Conservation (phyloP, 441 rosid species). For the Populus hybrid region DNA sequence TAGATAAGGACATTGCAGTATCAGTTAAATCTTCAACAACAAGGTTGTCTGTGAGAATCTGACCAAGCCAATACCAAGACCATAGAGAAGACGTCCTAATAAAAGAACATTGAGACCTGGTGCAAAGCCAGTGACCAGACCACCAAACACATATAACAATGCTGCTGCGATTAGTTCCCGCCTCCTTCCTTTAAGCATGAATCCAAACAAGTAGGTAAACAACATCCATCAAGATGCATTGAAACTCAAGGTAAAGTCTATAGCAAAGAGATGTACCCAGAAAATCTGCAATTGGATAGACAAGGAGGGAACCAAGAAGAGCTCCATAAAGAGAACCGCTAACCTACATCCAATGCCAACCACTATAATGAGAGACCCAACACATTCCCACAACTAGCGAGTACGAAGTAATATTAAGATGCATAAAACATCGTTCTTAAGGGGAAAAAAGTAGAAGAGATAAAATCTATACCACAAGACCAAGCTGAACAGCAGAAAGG, state of each 20-base stretch:
- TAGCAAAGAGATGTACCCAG: conserved; percentile 51
- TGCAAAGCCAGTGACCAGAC: conserved; percentile 56
- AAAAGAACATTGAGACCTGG: conserved; percentile 72
- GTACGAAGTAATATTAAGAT: not conserved
- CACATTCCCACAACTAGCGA: not conserved
- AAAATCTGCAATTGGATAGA: conserved; percentile 85
- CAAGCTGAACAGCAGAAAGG: conserved; percentile 84
- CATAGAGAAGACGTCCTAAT: conserved; percentile 81
- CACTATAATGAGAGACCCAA: conserved; percentile 9
- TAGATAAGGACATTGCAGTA: not conserved
- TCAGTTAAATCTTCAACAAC: conserved; percentile 9
- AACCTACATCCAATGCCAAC: conserved; percentile 53
- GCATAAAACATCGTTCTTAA: not conserved
- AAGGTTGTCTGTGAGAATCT: conserved; percentile 29
- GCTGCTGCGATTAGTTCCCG: conserved; percentile 80
- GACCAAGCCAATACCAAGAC: conserved; percentile 92
- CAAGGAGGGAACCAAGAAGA: conserved; percentile 82
- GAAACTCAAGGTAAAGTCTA: conserved; percentile 10
- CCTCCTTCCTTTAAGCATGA: conserved; percentile 63
- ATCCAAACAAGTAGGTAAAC: conserved; percentile 20
- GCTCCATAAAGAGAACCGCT: conserved; percentile 98
- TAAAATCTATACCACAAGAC: conserved; percentile 75
- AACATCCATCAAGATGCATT: conserved; percentile 11
- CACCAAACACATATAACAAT: conserved; percentile 59
- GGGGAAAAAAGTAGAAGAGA: not conserved